phyloP scores from a whole-genome alignment of 805 yeast genomes.

The Myxozyma mucilagina region DNA sequence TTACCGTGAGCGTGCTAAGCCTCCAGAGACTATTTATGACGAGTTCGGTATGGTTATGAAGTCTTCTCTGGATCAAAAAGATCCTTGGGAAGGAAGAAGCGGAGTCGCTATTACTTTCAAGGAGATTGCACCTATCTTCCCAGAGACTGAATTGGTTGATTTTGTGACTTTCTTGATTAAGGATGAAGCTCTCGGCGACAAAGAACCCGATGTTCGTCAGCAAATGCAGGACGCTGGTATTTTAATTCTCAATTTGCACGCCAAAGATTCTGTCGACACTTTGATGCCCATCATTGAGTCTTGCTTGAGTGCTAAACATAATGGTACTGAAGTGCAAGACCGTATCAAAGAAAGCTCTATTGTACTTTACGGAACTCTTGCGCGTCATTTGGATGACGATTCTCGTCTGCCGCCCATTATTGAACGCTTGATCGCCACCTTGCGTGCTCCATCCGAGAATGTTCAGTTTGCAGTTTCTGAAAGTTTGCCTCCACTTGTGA shows the following conservation, averaged over 20 bases:
- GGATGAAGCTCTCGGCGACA: slow-evolving; percentile 65
- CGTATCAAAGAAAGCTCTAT: slow-evolving; percentile 75
- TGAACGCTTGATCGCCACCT: slow-evolving; percentile 66
- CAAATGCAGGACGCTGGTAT: slow-evolving; percentile 91
- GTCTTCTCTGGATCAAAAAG: slow-evolving; percentile 60
- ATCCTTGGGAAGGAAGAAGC: slow-evolving; percentile 81
- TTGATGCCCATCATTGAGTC: slow-evolving; percentile 80
- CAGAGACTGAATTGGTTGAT: slow-evolving; percentile 44
- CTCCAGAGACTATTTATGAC: slow-evolving; percentile 76
- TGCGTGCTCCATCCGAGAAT: slow-evolving; percentile 84
- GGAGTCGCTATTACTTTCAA: slow-evolving; percentile 73
- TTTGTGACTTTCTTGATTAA: slow-evolving; percentile 65
- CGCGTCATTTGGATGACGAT: slow-evolving; percentile 77
- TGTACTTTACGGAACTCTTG: slow-evolving; percentile 86
- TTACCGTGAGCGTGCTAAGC: slow-evolving; percentile 62
- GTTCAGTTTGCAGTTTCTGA: slow-evolving; percentile 87
- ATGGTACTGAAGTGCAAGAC: slow-evolving; percentile 50
- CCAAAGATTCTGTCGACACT: slow-evolving; percentile 64
- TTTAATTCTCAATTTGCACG: slow-evolving; percentile 64
- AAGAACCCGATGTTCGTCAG: slow-evolving; percentile 67
- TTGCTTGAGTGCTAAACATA: slow-evolving; percentile 45
- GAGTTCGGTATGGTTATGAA: slow-evolving; percentile 76
- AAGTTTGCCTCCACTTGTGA: slow-evolving; percentile 81
- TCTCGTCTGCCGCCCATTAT: slow-evolving; percentile 62
- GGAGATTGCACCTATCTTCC: slow-evolving; percentile 53